Percentiles rank a stretch among this genome's conserved stretches.
Evolutionary conservation across 768 basidiomycete species (phyloP).

Genomic region (Gymnopilus junonius): DNA sequence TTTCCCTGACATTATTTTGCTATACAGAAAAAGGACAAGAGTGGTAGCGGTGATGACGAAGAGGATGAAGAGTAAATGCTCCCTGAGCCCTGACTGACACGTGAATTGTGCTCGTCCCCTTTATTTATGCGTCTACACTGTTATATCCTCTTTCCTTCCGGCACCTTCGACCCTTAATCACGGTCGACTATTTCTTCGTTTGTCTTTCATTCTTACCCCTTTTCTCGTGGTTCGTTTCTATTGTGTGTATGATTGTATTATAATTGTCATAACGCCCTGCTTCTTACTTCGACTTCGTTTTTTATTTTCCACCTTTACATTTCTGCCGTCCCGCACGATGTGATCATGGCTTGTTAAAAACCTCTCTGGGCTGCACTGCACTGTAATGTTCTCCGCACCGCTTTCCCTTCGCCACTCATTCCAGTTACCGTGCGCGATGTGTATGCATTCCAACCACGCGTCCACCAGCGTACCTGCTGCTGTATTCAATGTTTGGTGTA

Average conservation of each 20-base stretch:
- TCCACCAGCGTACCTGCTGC: not conserved
- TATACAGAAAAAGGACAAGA: slow-evolving; percentile 29
- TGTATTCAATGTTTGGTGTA: not conserved
- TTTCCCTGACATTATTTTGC: not conserved
- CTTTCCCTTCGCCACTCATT: not conserved
- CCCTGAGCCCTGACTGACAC: not conserved
- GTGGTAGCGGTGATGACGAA: slow-evolving; percentile 34
- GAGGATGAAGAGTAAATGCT: slow-evolving; percentile 37
- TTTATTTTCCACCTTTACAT: not conserved
- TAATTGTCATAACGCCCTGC: slow-evolving; percentile 21
- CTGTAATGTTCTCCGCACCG: not conserved
- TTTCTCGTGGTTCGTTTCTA: slow-evolving; percentile 2
- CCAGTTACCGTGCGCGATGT: not conserved
- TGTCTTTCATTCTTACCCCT: slow-evolving; percentile 8
- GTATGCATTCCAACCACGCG: not conserved
- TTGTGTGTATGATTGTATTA: slow-evolving; percentile 23
- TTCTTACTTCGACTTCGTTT: not conserved
- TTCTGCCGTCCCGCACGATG: not conserved
- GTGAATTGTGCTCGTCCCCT: not conserved
- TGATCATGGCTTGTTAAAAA: not conserved
- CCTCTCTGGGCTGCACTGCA: not conserved
- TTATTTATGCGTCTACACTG: slow-evolving; percentile 1
- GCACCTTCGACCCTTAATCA: slow-evolving; percentile 10
- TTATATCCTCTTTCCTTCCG: slow-evolving; percentile 3
- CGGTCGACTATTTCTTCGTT: slow-evolving; percentile 7